phyloP scores from a whole-genome alignment of 2,329 filamentous ascomycete species.

The Bipolaris oryzae region DNA sequence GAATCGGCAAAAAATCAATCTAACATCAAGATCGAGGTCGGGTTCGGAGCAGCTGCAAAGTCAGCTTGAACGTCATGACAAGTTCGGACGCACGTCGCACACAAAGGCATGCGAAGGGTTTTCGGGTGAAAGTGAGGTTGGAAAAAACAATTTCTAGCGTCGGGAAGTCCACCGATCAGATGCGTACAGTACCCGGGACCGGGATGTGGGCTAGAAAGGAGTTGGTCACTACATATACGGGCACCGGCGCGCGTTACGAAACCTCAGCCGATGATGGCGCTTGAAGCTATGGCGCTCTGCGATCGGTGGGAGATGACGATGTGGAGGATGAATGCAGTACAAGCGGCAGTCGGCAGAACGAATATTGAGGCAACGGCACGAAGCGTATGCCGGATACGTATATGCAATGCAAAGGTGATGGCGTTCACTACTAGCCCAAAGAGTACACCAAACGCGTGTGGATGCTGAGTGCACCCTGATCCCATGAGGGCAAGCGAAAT shows the following conservation, averaged over 20 bases:
- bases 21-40: not conserved
- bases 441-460: not conserved
- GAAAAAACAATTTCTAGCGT: not conserved
- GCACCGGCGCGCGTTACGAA: not conserved
- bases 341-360: too few relatives aligned
- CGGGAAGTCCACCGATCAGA: constrained; percentile 2
- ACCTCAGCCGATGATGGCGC: constrained; percentile 1
- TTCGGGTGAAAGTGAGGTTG: not conserved
- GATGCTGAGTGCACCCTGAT: constrained; percentile 1
- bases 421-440: too few relatives aligned
- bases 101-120: not conserved
- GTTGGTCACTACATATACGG: not conserved
- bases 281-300: not conserved
- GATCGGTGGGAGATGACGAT: not conserved
- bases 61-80: not conserved
- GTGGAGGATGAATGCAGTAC: not conserved
- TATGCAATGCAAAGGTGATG: too few relatives aligned
- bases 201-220: not conserved
- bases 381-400: too few relatives aligned
- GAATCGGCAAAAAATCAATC: too few relatives aligned
- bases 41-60: not conserved
- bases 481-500: not conserved
- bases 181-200: not conserved
- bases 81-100: not conserved
- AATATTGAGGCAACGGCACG: too few relatives aligned